Evolutionary conservation across 2,329 filamentous ascomycete genomes (phyloP), one percentile per base, ranked within the genome.

Genomic region (Rachicladosporium sp.): DNA sequence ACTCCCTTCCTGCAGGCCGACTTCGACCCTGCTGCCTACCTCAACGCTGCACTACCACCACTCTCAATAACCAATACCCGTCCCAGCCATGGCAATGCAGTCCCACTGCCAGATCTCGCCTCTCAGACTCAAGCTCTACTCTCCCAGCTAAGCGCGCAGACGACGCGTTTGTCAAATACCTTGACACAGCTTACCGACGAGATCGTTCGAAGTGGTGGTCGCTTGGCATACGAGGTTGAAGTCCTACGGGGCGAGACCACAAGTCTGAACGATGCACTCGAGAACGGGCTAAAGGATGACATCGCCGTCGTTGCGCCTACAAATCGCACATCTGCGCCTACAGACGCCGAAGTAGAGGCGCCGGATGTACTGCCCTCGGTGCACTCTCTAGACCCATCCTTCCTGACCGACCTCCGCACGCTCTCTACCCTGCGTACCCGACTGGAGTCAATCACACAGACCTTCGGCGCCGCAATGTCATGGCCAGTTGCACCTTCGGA

Each of bases 391-490:
- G 27, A 60, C 35, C 56, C 57, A 6, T 50, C 56, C 29, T 85
- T 81, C 59, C 80, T 95, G 47, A 73, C 73, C 37, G 80, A 87
- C 48, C 70, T 98, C 40, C 82, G 84, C 50, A 93, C 82, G 10
- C 70, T 98, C 30, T 84, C 82, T 3, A 73, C 82, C 32, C 86
- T 96, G 21, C 82, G 88, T 37, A 66, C 76, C 2, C 81, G 87
- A n/a, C 72, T 98, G 10, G 88, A 96, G 48, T 74, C 78, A 1
- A 88, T 96, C 15, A 87, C 96, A 54, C 82, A 84, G 59, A 82
- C 80, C 1, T 98, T 98, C 59, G 89, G 88, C 31, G 82, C 93
- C 51, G 89, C 91, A 27, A 94, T 96, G 84, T 82, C 93, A 51
- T 96, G 93, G 72, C 82, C 85, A 1, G 77, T 95, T 36, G 85